phyloP scores from a whole-genome alignment of 2,329 filamentous ascomycete species.

The Sphaerostilbella broomeana region DNA sequence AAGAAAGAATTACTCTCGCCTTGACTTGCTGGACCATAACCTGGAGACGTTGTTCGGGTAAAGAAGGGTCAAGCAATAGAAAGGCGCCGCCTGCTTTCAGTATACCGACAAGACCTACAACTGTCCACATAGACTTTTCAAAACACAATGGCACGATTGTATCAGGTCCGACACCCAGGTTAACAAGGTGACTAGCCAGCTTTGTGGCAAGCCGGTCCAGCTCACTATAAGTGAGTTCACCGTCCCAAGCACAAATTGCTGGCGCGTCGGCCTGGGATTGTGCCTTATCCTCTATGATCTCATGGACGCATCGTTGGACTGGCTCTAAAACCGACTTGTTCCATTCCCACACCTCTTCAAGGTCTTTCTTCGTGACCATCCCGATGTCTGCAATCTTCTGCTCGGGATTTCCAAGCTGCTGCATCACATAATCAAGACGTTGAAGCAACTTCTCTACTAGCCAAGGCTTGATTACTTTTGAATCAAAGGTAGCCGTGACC shows the following conservation, averaged over 20 bases:
- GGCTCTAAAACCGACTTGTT: background rate
- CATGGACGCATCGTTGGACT: conserved; percentile 2
- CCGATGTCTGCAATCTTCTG: background rate
- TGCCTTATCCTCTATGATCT: background rate
- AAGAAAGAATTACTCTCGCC: conserved; percentile 3
- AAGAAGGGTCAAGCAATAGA: conserved; percentile 2
- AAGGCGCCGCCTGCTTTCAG: conserved; percentile 7
- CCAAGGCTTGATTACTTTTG: conserved; percentile 1
- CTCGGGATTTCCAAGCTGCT: background rate
- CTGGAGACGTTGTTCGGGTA: background rate
- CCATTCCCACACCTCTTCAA: conserved; percentile 3
- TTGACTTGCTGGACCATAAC: background rate
- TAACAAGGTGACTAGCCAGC: conserved; percentile 1
- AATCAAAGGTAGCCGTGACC: conserved; percentile 4
- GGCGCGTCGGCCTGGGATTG: conserved; percentile 2
- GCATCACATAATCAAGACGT: background rate
- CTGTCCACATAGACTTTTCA: conserved; percentile 14
- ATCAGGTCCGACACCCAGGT: conserved; percentile 20
- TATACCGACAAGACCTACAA: conserved; percentile 15
- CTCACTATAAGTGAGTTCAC: conserved; percentile 17
- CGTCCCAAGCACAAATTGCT: conserved; percentile 20
- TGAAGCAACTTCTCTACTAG: conserved; percentile 1
- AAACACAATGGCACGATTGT: conserved; percentile 14
- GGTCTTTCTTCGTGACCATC: background rate
- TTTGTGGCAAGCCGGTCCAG: conserved; percentile 11